Evolutionary conservation across 208 protist genomes (phyloP).

Genomic region (Crithidia brevicula): DNA sequence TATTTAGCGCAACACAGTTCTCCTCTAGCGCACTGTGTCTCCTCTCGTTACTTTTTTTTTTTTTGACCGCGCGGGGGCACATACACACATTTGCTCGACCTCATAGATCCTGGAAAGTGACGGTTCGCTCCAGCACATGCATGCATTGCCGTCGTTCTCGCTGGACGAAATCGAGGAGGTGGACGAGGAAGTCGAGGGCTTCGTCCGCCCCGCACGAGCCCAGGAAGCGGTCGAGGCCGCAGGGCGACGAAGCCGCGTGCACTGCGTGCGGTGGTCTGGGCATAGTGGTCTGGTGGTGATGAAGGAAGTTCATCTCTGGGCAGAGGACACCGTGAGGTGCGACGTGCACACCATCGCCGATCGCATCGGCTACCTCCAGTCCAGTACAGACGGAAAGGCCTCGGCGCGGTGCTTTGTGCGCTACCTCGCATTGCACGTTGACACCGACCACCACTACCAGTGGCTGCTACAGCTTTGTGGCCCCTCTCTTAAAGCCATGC

Average conservation of each 20-base stretch:
- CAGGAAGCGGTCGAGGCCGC: background rate
- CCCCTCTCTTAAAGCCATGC: constrained; percentile 35
- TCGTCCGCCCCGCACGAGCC: background rate
- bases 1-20: no score
- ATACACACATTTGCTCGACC: background rate
- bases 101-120: no score
- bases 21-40: no score
- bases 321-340: constrained; percentile 35
- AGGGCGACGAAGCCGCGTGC: constrained; percentile 40
- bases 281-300: constrained; percentile 31
- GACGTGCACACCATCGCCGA: constrained; percentile 13
- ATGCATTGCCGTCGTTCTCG: constrained; percentile 24
- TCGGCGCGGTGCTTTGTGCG: constrained; percentile 32
- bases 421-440: constrained; percentile 44
- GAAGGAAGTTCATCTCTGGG: constrained; percentile 54
- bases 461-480: constrained; percentile 42
- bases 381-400: background rate
- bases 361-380: constrained; percentile 12
- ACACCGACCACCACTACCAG: constrained; percentile 37
- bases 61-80: background rate
- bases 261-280: constrained; percentile 32
- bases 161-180: constrained; percentile 25
- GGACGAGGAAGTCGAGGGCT: constrained; percentile 7
- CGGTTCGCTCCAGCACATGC: constrained; percentile 13
- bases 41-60: background rate